Evolutionary conservation across 148 eudicot genomes (phyloP).

Genomic region (Vaccinium darrowii): DNA sequence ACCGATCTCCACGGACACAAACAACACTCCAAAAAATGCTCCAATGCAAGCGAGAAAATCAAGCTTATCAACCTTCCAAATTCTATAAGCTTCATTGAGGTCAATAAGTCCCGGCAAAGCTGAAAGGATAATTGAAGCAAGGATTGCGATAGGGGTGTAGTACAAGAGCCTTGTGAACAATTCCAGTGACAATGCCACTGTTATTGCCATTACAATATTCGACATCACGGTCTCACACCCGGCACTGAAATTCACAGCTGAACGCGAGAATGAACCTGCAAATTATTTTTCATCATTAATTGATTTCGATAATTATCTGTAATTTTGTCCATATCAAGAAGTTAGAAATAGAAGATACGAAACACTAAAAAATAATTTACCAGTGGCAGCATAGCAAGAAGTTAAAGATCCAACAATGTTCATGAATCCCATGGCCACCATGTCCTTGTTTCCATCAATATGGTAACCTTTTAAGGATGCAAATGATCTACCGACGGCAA

Average conservation of each 20-base stretch:
- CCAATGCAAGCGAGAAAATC: conserved; percentile 47
- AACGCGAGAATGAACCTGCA: conserved; percentile 53
- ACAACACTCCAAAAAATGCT: conserved; percentile 48
- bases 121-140: conserved; percentile 46
- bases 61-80: conserved; percentile 50
- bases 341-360: no score
- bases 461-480: conserved; percentile 45
- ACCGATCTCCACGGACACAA: conserved; percentile 47
- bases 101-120: conserved; percentile 51
- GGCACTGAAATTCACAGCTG: conserved; percentile 45
- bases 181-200: conserved; percentile 38
- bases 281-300: not conserved
- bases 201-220: conserved; percentile 49
- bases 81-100: conserved; percentile 28
- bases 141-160: conserved; percentile 44
- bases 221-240: conserved; percentile 49
- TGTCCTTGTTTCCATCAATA: conserved; percentile 57
- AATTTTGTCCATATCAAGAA: no score
- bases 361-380: conserved; percentile 16
- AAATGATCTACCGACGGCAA: conserved; percentile 55
- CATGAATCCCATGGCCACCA: conserved; percentile 53
- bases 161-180: conserved; percentile 41
- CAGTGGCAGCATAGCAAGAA: conserved; percentile 52
- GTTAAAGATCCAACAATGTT: conserved; percentile 44
- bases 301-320: no score